A percentile compares a stretch with the other conserved stretches of the same genome.
These are phyloP conservation scores for Phoma sp. DNA, from an alignment of 2,329 filamentous ascomycete species.

Conservation along the genomic window DNA sequence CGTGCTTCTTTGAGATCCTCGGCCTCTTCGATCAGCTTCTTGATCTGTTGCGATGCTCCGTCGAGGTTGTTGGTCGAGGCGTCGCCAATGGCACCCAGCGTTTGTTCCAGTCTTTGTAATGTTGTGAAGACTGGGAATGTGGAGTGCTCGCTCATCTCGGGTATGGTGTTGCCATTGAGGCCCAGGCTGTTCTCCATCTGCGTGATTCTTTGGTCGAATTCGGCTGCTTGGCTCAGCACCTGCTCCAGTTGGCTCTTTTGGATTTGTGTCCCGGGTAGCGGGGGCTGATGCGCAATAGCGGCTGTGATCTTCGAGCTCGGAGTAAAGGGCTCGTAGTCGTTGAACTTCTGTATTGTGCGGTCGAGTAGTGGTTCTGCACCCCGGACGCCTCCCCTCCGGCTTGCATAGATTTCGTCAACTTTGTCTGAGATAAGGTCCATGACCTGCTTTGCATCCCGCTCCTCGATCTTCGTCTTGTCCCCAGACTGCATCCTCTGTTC, in stretches of 20 bases:
- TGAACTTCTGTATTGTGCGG: slow-evolving; percentile 45
- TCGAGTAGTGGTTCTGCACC: slow-evolving; percentile 48
- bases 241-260: slow-evolving; percentile 56
- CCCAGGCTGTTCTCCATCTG: slow-evolving; percentile 83
- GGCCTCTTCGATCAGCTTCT: slow-evolving; percentile 74
- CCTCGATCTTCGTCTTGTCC: slow-evolving; percentile 48
- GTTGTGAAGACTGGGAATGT: slow-evolving; percentile 78
- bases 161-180: slow-evolving; percentile 72
- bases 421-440: slow-evolving; percentile 71
- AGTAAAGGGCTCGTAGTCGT: slow-evolving; percentile 40
- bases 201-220: slow-evolving; percentile 84
- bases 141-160: slow-evolving; percentile 62
- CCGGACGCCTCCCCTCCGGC: slow-evolving; percentile 43
- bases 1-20: slow-evolving; percentile 70
- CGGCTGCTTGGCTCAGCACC: slow-evolving; percentile 79
- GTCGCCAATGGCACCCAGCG: slow-evolving; percentile 77
- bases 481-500: slow-evolving; percentile 58
- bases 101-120: slow-evolving; percentile 79
- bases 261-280: slow-evolving; percentile 43
- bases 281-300: slow-evolving; percentile 41
- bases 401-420: slow-evolving; percentile 69
- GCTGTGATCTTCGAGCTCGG: slow-evolving; percentile 34
- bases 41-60: slow-evolving; percentile 72
- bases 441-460: slow-evolving; percentile 62
- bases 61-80: slow-evolving; percentile 77